Evolutionary conservation across 352 stramenopile genomes (phyloP).

Genomic region (Elongisporangium undulatum): DNA sequence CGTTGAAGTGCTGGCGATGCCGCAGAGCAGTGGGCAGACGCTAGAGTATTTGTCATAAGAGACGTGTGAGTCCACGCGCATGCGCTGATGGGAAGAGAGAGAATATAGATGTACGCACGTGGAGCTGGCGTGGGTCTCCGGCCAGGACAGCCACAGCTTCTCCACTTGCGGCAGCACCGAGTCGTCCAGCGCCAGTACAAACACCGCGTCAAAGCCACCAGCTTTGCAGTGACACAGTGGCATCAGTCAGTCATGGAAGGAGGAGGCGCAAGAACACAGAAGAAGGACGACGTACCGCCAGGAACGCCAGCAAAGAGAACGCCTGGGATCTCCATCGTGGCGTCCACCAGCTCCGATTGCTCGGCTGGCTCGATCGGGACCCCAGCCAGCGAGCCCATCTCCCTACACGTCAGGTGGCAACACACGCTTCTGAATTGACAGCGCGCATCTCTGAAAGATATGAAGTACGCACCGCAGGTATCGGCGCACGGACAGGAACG

Average conservation of each 20-base stretch:
- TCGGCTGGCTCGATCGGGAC: constrained; percentile 92
- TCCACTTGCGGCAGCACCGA: constrained; percentile 52
- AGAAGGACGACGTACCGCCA: constrained; percentile 45
- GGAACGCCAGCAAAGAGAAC: constrained; percentile 94
- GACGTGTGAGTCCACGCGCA: neutral
- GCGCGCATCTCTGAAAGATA: neutral
- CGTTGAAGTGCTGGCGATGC: constrained; percentile 20
- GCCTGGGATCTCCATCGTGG: constrained; percentile 89
- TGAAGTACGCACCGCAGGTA: constrained; percentile 64
- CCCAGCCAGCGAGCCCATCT: constrained; percentile 86
- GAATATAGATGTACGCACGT: constrained; percentile 25
- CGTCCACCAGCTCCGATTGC: constrained; percentile 92
- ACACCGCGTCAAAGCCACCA: constrained; percentile 96
- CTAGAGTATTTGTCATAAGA: constrained; percentile 12
- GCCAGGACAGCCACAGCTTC: constrained; percentile 70
- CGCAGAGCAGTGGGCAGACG: constrained; percentile 67
- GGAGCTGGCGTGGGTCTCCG: constrained; percentile 29
- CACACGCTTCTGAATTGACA: neutral
- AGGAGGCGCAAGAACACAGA: no score
- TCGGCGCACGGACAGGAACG: constrained; percentile 72
- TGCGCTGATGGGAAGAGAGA: neutral
- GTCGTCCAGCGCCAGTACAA: constrained; percentile 83
- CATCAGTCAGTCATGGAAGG: neutral
- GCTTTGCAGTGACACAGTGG: constrained; percentile 32
- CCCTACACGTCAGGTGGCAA: constrained; percentile 12